These are phyloP conservation scores for Boechera stricta DNA, from an alignment of 345 rosid species.

Conservation along the genomic window DNA sequence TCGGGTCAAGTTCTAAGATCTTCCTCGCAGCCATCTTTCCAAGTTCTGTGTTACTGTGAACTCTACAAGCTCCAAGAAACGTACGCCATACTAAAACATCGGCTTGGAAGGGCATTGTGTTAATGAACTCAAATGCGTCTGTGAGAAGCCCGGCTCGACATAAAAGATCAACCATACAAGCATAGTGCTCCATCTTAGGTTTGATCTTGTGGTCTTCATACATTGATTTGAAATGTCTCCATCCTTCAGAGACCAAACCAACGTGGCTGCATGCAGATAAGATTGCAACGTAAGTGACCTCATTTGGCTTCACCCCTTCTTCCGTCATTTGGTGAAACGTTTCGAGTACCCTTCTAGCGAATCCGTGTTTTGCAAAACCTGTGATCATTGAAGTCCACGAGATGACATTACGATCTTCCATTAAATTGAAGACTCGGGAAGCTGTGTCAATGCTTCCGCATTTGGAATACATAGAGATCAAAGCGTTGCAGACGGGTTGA, in stretches of 20 bases:
- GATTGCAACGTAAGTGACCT: conserved; percentile 67
- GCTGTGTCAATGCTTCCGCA: conserved; percentile 69
- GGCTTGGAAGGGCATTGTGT: conserved; percentile 58
- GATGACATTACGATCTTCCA: conserved; percentile 58
- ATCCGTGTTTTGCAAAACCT: conserved; percentile 77
- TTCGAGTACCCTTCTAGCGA: conserved; percentile 61
- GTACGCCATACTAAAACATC: conserved; percentile 73
- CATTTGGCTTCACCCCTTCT: conserved; percentile 60
- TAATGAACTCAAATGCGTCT: conserved; percentile 66
- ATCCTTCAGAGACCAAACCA: conserved; percentile 71
- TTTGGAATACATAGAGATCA: conserved; percentile 79
- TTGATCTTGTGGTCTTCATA: conserved; percentile 58
- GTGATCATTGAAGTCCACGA: conserved; percentile 86
- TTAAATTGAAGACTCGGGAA: conserved; percentile 57
- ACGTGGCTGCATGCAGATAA: conserved; percentile 78
- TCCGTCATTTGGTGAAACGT: conserved; percentile 59
- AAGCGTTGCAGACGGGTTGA: conserved; percentile 57
- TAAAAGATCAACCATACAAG: conserved; percentile 82
- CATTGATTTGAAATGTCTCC: conserved; percentile 69
- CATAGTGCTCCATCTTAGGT: conserved; percentile 77
- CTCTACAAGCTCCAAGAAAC: conserved; percentile 73
- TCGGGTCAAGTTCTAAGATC: conserved; percentile 67
- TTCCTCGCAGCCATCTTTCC: conserved; percentile 64
- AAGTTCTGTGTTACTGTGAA: conserved; percentile 60
- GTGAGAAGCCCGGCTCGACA: conserved; percentile 62